Base-by-base conservation (phyloP, 805 yeast species). In the Candida sakaeoensis region DNA sequence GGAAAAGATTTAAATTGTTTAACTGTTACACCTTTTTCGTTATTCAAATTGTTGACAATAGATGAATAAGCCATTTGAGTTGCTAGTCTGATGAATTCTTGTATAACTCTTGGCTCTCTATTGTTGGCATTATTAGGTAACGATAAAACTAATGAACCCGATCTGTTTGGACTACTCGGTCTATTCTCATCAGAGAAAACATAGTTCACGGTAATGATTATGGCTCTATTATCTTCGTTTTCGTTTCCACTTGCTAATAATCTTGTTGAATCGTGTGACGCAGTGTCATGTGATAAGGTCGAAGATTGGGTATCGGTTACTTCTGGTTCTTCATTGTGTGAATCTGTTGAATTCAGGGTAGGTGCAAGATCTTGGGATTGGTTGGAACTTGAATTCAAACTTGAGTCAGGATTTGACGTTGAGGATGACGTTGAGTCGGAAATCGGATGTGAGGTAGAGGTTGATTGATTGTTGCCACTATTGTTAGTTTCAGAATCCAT, bases 51-150 rank as follows among this genome's bases (percentile, higher is more conserved):
- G 15, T 74, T 70, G 3, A 77, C 68, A 26, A 82, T 75, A 12
- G 86, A 78, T 28, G 82, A 64, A 55, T 81, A 69, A 1, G 89
- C 89, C 58, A 83, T 71, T 18, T 79, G 78, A 0, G 90, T 81
- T 2, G 89, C 88, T 41, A 83, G 60, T 19, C 81, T 66, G 9
- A 84, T 75, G 40, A 83, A 68, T 25, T 75, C 78, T 51, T 77
- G 80, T 23, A 82, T 64, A 25, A 77, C 70, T 26, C 74, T 72
- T n/a, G 80, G 82, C 39, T 81, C 77, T 22, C 79, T 66, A 42
- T 77, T 76, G 13, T 70, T 59, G 0, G 82, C 74, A 31, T 78
- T 78, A 49, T 81, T 80, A n/a, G 89, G 86, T 22, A 83, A 76
- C 29, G 81, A 77, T 49, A 83, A 60, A 24, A 80, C 71, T 25